Percentiles rank a stretch among this genome's conserved stretches.
Evolutionary conservation across 73 alveolate species (phyloP).

Genomic region (Loxodes magnus): DNA sequence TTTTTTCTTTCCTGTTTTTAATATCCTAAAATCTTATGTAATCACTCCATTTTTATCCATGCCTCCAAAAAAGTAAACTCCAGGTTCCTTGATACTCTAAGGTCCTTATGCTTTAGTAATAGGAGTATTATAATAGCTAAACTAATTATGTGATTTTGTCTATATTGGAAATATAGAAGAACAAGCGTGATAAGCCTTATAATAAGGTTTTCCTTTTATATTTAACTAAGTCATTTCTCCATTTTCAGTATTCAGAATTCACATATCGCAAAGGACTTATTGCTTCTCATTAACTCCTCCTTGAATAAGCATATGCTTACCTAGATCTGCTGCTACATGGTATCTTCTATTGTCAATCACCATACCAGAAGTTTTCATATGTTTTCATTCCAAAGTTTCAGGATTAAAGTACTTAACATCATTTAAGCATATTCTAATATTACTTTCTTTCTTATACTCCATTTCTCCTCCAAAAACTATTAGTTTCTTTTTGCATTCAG

Average conservation of each 20-base stretch:
- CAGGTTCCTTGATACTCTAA: constrained; percentile 1
- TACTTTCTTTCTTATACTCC: not conserved
- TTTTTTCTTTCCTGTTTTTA: not conserved
- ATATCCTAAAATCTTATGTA: not conserved
- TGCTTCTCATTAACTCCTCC: constrained; percentile 1
- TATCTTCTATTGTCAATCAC: not conserved
- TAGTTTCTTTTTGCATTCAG: constrained; percentile 1
- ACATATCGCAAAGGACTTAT: not conserved
- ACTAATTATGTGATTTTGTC: not conserved
- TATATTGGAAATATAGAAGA: not conserved
- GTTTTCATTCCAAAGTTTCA: not conserved
- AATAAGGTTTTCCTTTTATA: not conserved
- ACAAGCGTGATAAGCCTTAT: not conserved
- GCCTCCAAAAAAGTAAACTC: constrained; percentile 4
- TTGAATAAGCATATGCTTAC: not conserved
- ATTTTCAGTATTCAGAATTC: not conserved
- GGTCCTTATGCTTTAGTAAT: not conserved
- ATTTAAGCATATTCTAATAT: not conserved
- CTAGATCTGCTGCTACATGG: not conserved
- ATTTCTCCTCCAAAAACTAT: constrained; percentile 3
- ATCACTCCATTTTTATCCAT: not conserved
- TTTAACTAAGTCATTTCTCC: not conserved
- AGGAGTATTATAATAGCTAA: not conserved
- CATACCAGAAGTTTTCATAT: not conserved
- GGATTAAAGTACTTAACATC: not conserved